Base-by-base conservation (phyloP, 768 basidiomycete species). In the Favolaschia claudopus region DNA sequence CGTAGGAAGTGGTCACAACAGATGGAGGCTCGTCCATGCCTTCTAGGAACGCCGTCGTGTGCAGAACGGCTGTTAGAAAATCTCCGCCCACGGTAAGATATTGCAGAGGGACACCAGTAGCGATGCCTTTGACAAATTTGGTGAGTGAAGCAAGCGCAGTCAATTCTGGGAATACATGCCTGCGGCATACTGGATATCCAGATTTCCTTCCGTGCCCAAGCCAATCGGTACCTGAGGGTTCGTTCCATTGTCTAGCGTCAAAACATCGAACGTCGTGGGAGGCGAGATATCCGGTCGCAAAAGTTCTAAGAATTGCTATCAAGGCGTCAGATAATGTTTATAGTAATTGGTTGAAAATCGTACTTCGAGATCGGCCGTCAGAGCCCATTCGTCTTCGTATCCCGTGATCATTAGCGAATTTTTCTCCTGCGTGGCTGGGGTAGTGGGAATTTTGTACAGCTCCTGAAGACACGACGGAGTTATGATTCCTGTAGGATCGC, bases 61-160 rank as follows among this genome's bases (percentile, higher is more conserved):
- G 46, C 17, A 57, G 20, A 32, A 25, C 28, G 39, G 32, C 45
- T 29, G 31, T 34, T 29, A 31, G 29, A 27, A 55, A 55, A 37
- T 46, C 44, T 77, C 39, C 78, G 82, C 5, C 32, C 38, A 20
- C 47, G 29, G 36, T 20, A 27, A 57, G 25, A 42, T 48, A 57
- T 27, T 57, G 55, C 24, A 49, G 19, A 27, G 55, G 47, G 27
- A 57, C 55, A n/a, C 47, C 47, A n/a, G 55, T 57, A n/a, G 55
- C 55, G 33, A 57, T 49, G 20, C 55, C 55, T 57, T 38, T 14
- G 24, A 52, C 31, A 27, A 22, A 15, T 49, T 32, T 19, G 8
- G 37, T 55, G 19, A 46, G 28, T 29, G 39, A 40, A 27, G 43
- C 33, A 42, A 36, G 33, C 43, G 37, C 33, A 55, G 33, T 36